Base-by-base conservation (phyloP, 2,329 filamentous ascomycete species). In the Passalora sequoiae region DNA sequence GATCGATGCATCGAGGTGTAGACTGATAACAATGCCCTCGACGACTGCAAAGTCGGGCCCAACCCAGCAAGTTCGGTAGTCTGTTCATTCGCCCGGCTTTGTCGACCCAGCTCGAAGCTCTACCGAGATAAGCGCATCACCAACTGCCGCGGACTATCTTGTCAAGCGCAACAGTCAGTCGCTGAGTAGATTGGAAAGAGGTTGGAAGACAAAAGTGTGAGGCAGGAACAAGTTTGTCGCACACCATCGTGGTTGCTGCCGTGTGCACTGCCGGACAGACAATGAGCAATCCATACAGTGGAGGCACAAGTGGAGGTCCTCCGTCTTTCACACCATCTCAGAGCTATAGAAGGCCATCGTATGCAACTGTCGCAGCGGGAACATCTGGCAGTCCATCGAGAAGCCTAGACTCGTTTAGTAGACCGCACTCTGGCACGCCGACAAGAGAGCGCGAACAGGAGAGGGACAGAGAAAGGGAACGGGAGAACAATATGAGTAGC, bases 301-400 rank as follows among this genome's bases (percentile, higher is more conserved):
- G n/a, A n/a, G 31, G 31, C 10, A 20, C 6, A 6, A 7, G 6
- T 7, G 24, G 24, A 27, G 6, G 20, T 6, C 33, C 33, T 15
- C 33, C 33, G 4, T 24, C 33, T 21, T 36, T 36, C 33, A 36
- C 33, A 22, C 33, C 33, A 3, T 36, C 33, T 15, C 16, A n/a
- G 19, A 36, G 33, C 33, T 36, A 40, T 29, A 29, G 35, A 16
- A 20, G 42, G 7, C 36, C 42, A 10, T 44, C 42, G 7, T 44
- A 44, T 29, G 42, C 42, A 13, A 39, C 29, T 4, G 42, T 44
- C 28, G 42, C 42, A 12, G 36, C 42, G 8, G 42, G 42, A 16
- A 28, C 33, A 5, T 20, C 33, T 5, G 15, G 6, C 2, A 36
- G 33, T 36, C 33, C 33, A 12, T n/a, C 5, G 3, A 17, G 33